A percentile compares a stretch with the other conserved stretches of the same genome.
These are phyloP conservation scores for Suhomyces maxii DNA, from an alignment of 1,139 yeast genomes.

Conservation along the genomic window DNA sequence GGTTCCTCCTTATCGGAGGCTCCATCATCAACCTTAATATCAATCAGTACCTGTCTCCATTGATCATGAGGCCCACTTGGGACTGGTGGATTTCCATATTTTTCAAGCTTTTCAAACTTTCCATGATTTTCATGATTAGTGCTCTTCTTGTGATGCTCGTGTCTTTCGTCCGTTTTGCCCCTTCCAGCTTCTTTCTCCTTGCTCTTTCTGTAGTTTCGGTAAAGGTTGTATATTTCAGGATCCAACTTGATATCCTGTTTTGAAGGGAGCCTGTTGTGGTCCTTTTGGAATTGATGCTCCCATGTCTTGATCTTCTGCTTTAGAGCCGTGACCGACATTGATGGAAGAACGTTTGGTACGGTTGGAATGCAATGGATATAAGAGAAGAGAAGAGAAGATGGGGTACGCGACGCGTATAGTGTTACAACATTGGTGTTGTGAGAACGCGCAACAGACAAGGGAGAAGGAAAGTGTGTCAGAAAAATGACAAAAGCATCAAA, in stretches of 20 bases:
- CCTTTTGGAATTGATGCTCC: constrained; percentile 53
- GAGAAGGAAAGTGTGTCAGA: background rate
- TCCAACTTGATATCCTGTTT: constrained; percentile 54
- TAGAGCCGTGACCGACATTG: constrained; percentile 17
- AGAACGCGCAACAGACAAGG: background rate
- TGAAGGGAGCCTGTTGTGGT: constrained; percentile 50
- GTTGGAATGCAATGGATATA: background rate
- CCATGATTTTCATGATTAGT: too few species aligned
- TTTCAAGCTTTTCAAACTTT: too few species aligned
- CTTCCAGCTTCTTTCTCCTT: constrained; percentile 1
- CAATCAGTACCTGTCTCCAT: background rate
- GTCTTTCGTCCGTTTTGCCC: background rate
- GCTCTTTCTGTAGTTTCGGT: constrained; percentile 45
- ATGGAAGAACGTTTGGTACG: background rate
- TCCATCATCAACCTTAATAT: constrained; percentile 1
- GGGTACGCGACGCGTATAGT: background rate
- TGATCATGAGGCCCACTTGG: background rate
- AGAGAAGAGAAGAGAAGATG: background rate
- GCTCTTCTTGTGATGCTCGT: too few species aligned
- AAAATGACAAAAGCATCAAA: background rate
- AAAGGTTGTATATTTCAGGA: constrained; percentile 40
- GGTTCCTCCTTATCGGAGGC: constrained; percentile 10
- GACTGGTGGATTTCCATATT: background rate
- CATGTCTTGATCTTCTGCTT: constrained; percentile 57
- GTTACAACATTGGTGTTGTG: background rate